Evolutionary conservation across 2,329 filamentous ascomycete genomes (phyloP).

Genomic region (Arthroderma uncinatum): DNA sequence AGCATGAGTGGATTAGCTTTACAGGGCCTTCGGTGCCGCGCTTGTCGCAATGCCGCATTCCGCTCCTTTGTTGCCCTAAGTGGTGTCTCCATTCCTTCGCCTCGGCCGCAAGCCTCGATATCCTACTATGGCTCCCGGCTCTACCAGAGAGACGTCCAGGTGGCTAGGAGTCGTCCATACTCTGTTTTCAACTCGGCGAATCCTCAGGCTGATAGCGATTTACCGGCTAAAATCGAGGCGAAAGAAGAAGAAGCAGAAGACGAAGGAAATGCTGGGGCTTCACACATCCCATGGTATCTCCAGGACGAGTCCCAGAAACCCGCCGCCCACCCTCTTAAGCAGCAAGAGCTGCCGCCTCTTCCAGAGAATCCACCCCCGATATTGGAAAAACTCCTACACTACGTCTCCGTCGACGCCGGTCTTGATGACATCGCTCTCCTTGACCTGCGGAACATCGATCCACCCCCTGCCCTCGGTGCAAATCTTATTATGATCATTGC

Average conservation of each 20-base stretch:
- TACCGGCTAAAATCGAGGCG: not conserved
- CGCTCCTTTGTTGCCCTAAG: conserved; percentile 23
- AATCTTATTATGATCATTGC: conserved; percentile 88
- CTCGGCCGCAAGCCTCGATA: conserved; percentile 7
- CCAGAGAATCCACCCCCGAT: conserved; percentile 61
- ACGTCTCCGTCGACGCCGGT: conserved; percentile 73
- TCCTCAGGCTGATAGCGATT: not conserved
- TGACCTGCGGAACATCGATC: conserved; percentile 74
- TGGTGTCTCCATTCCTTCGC: conserved; percentile 19
- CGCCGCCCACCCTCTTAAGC: conserved; percentile 35
- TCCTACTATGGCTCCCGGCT: conserved; percentile 3
- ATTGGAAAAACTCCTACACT: conserved; percentile 60
- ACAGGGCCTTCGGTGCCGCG: conserved; percentile 22
- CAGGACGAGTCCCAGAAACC: conserved; percentile 48
- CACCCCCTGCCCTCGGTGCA: conserved; percentile 73
- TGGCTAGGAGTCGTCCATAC: not conserved
- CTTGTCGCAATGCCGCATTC: conserved; percentile 22
- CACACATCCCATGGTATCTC: conserved; percentile 68
- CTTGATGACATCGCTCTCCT: conserved; percentile 70
- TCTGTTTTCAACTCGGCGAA: not conserved
- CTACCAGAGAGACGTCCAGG: not conserved
- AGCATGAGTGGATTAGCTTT: conserved; percentile 26
- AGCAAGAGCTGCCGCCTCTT: conserved; percentile 50
- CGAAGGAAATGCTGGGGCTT: conserved; percentile 3
- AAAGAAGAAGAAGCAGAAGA: conserved; percentile 9